Evolutionary conservation across 1,284 basidiomycete genomes (phyloP), one percentile per base, ranked within the genome.

Genomic region (Laetiporus sulphureus): DNA sequence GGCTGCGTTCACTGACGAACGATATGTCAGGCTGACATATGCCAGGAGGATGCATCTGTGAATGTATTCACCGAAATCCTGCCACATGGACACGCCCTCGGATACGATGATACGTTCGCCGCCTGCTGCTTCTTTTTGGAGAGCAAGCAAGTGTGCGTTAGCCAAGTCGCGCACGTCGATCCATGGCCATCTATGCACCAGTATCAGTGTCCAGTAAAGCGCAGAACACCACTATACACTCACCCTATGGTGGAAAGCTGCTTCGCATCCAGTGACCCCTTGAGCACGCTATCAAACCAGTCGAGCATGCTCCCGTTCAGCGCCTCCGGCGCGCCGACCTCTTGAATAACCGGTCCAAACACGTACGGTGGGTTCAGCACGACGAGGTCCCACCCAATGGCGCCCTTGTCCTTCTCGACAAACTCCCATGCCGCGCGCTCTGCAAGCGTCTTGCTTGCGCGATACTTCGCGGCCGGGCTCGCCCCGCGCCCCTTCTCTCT

Each of bases 121-220:
- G 4, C 71, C 73, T 0, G 83, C 83, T n/a, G 71, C 70, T 3
- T 67, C 60, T 25, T 67, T 68, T 27, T 69, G 64, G 1, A 83
- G 62, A 1, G 81, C 75, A 6, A 69, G 62, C 3, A 72, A 62
- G 49, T 86, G 81, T 0, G 73, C 77, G 5, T 68, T 60, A 0
- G 75, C 81, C 16, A 84, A 63, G 50, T 83, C 79, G 11, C 79
- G 68, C 1, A 83, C 80, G 47, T 83, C 78, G 25, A 81, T 70
- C 62, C 67, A 82, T 20, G 31, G 31, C 36, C 38, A 33, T 1
- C 56, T 58, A 31, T 24, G 3, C 11, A 7, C n/a, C 3, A 5
- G n/a, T 8, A 22, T 7, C 3, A 4, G 6, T 4, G 8, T 38
- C 36, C 4, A 22, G 30, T 16, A 20, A 18, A 10, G 20, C 8